Evolutionary conservation across 148 eudicot genomes (phyloP), one percentile per base, ranked within the genome.

Genomic region (Rhododendron molle): DNA sequence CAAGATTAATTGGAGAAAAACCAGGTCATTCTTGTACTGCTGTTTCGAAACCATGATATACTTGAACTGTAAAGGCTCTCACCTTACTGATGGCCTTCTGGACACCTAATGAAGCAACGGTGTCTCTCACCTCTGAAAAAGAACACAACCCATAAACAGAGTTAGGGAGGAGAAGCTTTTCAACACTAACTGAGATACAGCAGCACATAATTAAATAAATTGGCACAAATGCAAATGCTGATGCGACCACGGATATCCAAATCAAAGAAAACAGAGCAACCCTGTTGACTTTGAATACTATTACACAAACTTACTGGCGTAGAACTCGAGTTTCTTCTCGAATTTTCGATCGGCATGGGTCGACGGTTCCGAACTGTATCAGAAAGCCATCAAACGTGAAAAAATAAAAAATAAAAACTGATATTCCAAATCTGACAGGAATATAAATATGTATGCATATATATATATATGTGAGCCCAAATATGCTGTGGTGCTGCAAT

Each of bases 321-420:
- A 94, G 82, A 94, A 94, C 81, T 93, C 85, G 44, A 93, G 81
- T 83, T 92, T 95, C 92, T 93, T 95, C 16, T 90, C 95, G 50
- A 92, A 93, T 84, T 93, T 95, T 26, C 88, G 91, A 20, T 95
- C 98, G 0, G 93, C 91, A 78, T 86, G 92, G 34, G 87, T 82
- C 10, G 88, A 74, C 0, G 86, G 88, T 18, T 91, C 90, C 38
- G 88, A 80, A 85, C 96, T 95, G 88, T 65, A 71, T 18, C 73
- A 20, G 76, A 84, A 13, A 36, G 6, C 50, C 15, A 46, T 47
- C 13, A 81, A n/a, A 9, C 13, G 36, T 21, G 28, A 1, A 38
- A 49, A 3, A 18, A 3, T n/a, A n/a, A 15, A 3, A 6, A 52
- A 46, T 81, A 6, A n/a, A 47, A 20, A 69, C 34, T 4, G 34